phyloP scores from a whole-genome alignment of 2,329 filamentous ascomycete species.

The Fusarium sp. region DNA sequence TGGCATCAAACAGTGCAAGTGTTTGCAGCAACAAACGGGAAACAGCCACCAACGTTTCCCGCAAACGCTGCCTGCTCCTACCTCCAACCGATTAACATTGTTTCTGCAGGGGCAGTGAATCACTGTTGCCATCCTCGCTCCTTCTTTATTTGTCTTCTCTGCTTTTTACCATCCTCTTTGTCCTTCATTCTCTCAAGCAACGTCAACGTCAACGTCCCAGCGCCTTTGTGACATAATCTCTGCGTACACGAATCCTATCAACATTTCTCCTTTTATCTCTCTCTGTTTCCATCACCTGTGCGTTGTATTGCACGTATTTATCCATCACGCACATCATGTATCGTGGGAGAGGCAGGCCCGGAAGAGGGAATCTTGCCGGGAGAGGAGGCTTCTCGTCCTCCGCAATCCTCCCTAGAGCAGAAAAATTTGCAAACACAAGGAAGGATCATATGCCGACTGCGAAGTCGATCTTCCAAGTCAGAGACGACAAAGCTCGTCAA shows the following conservation, averaged over 20 bases:
- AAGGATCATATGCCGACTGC: constrained; percentile 27
- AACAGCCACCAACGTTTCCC: neutral
- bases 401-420: neutral
- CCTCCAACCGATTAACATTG: neutral
- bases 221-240: no score
- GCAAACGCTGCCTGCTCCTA: neutral
- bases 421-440: constrained; percentile 14
- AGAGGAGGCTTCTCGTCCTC: neutral
- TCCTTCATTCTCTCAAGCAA: neutral
- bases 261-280: neutral
- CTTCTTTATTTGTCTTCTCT: neutral
- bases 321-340: constrained; percentile 4
- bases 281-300: neutral
- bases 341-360: neutral
- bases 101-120: no score
- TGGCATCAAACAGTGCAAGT: neutral
- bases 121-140: neutral
- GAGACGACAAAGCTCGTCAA: constrained; percentile 29
- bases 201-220: neutral
- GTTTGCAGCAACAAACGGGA: constrained; percentile 7
- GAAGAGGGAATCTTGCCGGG: neutral
- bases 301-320: neutral
- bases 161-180: neutral
- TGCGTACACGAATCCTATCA: no score
- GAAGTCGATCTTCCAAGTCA: constrained; percentile 39